These are phyloP conservation scores for Aspergillus novofumigatus DNA, from an alignment of 2,329 filamentous ascomycete genomes.

Conservation along the genomic window DNA sequence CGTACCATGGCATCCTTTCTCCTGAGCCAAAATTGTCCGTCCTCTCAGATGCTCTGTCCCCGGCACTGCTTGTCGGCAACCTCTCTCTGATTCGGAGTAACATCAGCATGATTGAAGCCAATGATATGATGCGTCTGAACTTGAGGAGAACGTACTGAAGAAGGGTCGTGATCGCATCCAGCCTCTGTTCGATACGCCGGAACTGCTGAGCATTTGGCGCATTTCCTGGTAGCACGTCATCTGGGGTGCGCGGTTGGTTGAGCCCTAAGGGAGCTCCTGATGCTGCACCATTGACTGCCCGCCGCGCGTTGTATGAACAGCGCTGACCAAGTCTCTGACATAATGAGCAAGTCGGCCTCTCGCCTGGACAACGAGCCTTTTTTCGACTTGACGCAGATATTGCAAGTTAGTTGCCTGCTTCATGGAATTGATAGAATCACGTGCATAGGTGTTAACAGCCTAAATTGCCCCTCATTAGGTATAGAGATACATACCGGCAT, in stretches of 20 bases:
- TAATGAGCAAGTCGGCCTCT: conserved; percentile 22
- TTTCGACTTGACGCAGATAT: conserved; percentile 15
- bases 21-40: not conserved
- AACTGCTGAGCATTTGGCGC: conserved; percentile 11
- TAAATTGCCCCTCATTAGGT: not conserved
- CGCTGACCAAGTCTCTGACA: conserved; percentile 20
- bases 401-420: not conserved
- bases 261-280: not conserved
- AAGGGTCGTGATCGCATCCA: conserved; percentile 17
- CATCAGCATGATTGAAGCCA: too few species aligned
- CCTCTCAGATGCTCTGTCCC: not conserved
- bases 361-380: conserved; percentile 25
- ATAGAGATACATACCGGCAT: conserved; percentile 17
- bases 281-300: conserved; percentile 1
- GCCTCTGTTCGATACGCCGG: conserved; percentile 18
- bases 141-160: conserved; percentile 13
- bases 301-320: conserved; percentile 17
- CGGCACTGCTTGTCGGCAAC: conserved; percentile 3
- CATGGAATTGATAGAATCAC: too few species aligned
- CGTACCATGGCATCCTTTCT: not conserved
- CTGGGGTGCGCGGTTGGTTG: not conserved
- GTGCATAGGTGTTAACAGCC: too few species aligned
- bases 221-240: not conserved
- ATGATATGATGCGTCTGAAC: too few species aligned
- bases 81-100: conserved; percentile 6